These are phyloP conservation scores for Kwoniella europaea DNA, from an alignment of 768 basidiomycete genomes.

Conservation along the genomic window DNA sequence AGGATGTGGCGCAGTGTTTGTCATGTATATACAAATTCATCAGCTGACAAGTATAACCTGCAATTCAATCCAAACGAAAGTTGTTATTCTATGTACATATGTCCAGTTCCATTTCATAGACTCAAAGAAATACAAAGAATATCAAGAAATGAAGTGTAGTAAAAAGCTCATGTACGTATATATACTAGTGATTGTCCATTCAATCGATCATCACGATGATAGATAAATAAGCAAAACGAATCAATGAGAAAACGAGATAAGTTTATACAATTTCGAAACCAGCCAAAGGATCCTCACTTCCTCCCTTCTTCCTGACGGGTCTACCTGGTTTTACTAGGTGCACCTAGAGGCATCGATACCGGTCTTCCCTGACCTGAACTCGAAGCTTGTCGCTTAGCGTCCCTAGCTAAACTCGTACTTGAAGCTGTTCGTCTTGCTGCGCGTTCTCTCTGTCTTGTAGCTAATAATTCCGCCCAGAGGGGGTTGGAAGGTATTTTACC, in stretches of 20 bases:
- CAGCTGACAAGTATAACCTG: too few species aligned
- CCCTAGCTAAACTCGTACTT: conserved; percentile 15
- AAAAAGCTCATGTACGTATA: neutral
- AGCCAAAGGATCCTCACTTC: too few species aligned
- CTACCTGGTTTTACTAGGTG: conserved; percentile 4
- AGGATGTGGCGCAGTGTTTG: too few species aligned
- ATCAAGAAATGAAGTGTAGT: neutral
- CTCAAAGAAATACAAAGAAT: too few species aligned
- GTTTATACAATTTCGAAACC: too few species aligned
- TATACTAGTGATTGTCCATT: neutral
- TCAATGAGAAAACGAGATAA: neutral
- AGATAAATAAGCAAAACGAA: neutral
- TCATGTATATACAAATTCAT: too few species aligned
- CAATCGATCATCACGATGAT: too few species aligned
- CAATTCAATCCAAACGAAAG: too few species aligned
- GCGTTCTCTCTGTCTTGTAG: conserved; percentile 31
- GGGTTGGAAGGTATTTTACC: conserved; percentile 91
- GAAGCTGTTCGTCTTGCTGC: conserved; percentile 14
- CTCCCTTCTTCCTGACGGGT: too few species aligned
- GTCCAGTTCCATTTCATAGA: too few species aligned
- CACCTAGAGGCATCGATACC: conserved; percentile 8
- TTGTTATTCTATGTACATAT: too few species aligned
- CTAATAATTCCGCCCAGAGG: conserved; percentile 81
- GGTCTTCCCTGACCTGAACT: conserved; percentile 11
- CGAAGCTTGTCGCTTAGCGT: conserved; percentile 27